Percentiles rank a stretch among this genome's conserved stretches.
These are phyloP conservation scores for Amauroascus verrucosus DNA, from an alignment of 2,329 filamentous ascomycete genomes.

Conservation along the genomic window DNA sequence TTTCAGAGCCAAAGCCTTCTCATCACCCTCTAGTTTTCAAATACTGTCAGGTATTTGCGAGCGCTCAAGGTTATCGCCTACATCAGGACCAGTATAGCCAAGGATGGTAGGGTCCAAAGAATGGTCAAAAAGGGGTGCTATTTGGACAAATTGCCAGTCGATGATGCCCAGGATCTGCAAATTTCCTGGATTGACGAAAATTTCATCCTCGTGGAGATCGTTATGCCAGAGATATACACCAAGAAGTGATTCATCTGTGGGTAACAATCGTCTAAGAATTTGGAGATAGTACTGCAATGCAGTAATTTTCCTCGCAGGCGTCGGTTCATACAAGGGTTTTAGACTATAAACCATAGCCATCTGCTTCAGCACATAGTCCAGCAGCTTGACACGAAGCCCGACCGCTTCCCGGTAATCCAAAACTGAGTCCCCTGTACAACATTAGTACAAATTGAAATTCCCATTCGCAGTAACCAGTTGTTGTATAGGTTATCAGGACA, in stretches of 20 bases:
- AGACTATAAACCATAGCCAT: conserved; percentile 10
- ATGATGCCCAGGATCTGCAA: conserved; percentile 24
- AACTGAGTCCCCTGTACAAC: neutral
- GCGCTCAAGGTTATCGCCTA: conserved; percentile 20
- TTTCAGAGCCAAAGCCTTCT: neutral
- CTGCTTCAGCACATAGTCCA: conserved; percentile 10
- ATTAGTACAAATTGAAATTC: conserved; percentile 7
- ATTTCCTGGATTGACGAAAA: conserved; percentile 26
- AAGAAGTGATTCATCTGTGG: conserved; percentile 8
- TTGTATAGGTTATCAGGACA: conserved; percentile 24
- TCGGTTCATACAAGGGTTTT: conserved; percentile 18
- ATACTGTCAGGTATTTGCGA: conserved; percentile 13
- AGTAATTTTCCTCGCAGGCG: conserved; percentile 21
- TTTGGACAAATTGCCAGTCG: conserved; percentile 26
- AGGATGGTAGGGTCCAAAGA: conserved; percentile 23
- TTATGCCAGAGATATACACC: conserved; percentile 24
- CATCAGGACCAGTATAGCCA: conserved; percentile 22
- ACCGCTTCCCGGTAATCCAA: neutral
- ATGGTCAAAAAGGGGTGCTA: conserved; percentile 25
- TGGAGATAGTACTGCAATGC: conserved; percentile 12
- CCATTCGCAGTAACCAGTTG: no score
- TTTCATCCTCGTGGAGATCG: conserved; percentile 25
- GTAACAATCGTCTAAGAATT: conserved; percentile 14
- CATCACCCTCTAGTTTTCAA: neutral
- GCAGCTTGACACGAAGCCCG: neutral